A percentile compares a stretch with the other conserved stretches of the same genome.
phyloP scores from a whole-genome alignment of 1,139 yeast genomes.

The Yamadazyma sp. region DNA sequence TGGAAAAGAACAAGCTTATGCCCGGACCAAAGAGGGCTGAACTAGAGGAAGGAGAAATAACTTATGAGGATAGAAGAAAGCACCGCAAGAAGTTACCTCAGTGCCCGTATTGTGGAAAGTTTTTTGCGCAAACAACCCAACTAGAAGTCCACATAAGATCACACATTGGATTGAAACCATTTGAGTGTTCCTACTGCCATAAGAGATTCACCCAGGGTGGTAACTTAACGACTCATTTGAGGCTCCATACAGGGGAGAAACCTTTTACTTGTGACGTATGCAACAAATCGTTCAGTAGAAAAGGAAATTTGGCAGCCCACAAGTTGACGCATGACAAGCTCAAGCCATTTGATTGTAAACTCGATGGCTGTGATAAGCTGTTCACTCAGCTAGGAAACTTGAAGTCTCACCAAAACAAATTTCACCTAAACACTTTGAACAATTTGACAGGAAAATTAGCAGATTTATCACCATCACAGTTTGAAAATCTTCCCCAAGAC shows the following conservation, averaged over 20 bases:
- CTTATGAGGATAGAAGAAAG: conserved; percentile 20
- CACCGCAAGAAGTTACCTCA: conserved; percentile 46
- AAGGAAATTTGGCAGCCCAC: conserved; percentile 90
- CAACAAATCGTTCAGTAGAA: conserved; percentile 74
- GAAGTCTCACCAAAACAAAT: conserved; percentile 90
- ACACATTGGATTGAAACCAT: conserved; percentile 78
- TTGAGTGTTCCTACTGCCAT: conserved; percentile 74
- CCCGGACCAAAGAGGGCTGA: conserved; percentile 13
- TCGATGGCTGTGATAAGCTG: conserved; percentile 80
- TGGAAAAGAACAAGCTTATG: conserved; percentile 53
- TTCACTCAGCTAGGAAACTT: conserved; percentile 91
- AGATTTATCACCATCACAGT: conserved; percentile 46
- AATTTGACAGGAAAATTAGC: conserved; percentile 65
- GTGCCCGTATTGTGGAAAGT: conserved; percentile 68
- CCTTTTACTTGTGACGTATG: conserved; percentile 80
- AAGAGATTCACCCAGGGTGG: conserved; percentile 92
- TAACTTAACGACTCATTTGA: conserved; percentile 79
- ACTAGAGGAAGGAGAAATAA: conserved; percentile 16
- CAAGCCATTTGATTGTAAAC: conserved; percentile 76
- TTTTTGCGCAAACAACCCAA: conserved; percentile 74
- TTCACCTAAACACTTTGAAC: conserved; percentile 72
- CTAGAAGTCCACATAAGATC: conserved; percentile 77
- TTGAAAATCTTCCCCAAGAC: conserved; percentile 53
- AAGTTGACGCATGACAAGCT: conserved; percentile 74
- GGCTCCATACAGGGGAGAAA: conserved; percentile 90